Evolutionary conservation across 495 filamentous ascomycete genomes (phyloP).

Genomic region (Trichoderma erinaceum): DNA sequence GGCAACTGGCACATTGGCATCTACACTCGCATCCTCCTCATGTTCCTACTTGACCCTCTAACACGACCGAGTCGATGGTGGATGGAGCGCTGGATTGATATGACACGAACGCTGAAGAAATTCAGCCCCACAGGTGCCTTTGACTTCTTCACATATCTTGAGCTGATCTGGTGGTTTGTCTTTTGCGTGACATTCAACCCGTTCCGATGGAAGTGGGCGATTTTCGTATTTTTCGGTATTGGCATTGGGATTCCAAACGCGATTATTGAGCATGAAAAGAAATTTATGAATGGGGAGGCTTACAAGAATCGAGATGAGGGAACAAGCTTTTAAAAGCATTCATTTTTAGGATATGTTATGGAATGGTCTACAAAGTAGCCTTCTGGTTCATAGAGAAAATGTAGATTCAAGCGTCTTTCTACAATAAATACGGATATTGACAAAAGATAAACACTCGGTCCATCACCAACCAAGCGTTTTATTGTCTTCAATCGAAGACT

Average conservation of each 20-base stretch:
- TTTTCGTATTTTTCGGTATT: slow-evolving; percentile 75
- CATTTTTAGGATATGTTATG: slow-evolving; percentile 23
- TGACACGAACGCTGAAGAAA: slow-evolving; percentile 68
- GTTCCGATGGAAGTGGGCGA: slow-evolving; percentile 74
- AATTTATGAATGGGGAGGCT: slow-evolving; percentile 42
- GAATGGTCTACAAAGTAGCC: slow-evolving; percentile 27
- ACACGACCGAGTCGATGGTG: slow-evolving; percentile 61
- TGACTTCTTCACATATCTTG: slow-evolving; percentile 83
- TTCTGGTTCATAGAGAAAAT: slow-evolving; percentile 45
- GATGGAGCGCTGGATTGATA: slow-evolving; percentile 84
- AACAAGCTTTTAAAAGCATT: slow-evolving; percentile 47
- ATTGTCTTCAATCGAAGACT: background rate
- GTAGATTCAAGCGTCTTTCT: slow-evolving; percentile 8
- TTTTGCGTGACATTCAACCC: slow-evolving; percentile 76
- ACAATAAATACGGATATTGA: background rate
- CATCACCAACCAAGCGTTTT: slow-evolving; percentile 1
- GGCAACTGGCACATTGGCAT: slow-evolving; percentile 88
- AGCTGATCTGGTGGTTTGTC: slow-evolving; percentile 78
- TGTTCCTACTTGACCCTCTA: slow-evolving; percentile 77
- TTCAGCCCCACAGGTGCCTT: slow-evolving; percentile 65
- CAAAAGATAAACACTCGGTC: background rate
- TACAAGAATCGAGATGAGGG: slow-evolving; percentile 26
- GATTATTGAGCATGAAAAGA: slow-evolving; percentile 61
- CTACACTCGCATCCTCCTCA: slow-evolving; percentile 75
- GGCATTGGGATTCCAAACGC: slow-evolving; percentile 57